Base-by-base conservation (phyloP, 2,329 filamentous ascomycete species). In the Metarhizium brunneum region DNA sequence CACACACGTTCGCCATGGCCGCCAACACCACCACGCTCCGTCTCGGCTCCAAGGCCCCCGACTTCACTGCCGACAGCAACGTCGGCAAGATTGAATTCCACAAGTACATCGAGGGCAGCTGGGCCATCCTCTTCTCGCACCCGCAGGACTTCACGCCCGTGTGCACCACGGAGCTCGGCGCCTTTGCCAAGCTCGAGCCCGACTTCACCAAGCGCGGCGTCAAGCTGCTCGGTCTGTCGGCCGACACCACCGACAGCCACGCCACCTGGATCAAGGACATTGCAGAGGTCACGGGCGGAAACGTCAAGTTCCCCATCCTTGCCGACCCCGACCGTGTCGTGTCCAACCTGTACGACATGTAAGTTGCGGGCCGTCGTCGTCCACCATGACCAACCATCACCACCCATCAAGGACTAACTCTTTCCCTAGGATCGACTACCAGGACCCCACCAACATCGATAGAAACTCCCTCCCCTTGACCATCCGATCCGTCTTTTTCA, bases 141-240 rank as follows among this genome's bases (percentile, higher is more conserved):
- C 89, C 89, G 3, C 87, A 86, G 72, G 92, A 96, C 74, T 96
- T 89, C 80, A 96, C 92, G 2, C 92, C 92, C 54, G 92, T 96
- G 58, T 96, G 92, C 81, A 96, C 92, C 61, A 96, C 91, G 54
- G 92, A 96, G 78, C 86, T 96, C 60, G 92, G 91, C 60, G 91
- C 91, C 58, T 95, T 96, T 66, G 88, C 91, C 64, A 94, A 92
- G 76, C 81, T 96, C 60, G 85, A 90, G 77, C 83, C 85, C 65
- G 90, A 96, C 73, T 96, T 96, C 74, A 81, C 84, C 67, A 90
- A 88, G 79, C 85, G 91, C 60, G 85, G 84, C 61, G 89, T 92
- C 66, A 95, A 96, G 83, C 85, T 96, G 75, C 92, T 96, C 66
- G 92, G 92, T 51, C 81, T 96, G 63, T 87, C 84, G 59, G 91